These are phyloP conservation scores for Pestalotiopsis fici DNA, from an alignment of 2,329 filamentous ascomycete genomes.

Conservation along the genomic window DNA sequence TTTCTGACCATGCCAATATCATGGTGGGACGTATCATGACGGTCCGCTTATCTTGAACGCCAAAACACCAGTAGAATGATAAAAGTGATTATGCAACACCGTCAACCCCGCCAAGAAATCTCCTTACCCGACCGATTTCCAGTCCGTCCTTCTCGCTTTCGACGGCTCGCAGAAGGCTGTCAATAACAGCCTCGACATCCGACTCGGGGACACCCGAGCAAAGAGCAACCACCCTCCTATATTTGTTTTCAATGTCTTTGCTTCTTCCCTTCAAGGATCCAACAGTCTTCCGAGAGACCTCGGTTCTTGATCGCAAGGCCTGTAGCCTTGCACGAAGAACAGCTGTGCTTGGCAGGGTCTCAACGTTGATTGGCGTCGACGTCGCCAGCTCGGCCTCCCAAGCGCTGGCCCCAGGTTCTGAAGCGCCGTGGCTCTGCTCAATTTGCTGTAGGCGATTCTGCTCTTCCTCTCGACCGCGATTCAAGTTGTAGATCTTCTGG, in stretches of 20 bases:
- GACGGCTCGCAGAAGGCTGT: conserved; percentile 80
- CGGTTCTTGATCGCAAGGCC: conserved; percentile 71
- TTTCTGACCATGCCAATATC: neutral
- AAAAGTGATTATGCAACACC: conserved; percentile 47
- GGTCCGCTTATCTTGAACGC: neutral
- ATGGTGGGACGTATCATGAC: neutral
- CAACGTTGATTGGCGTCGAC: conserved; percentile 28
- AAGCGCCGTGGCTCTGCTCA: conserved; percentile 42
- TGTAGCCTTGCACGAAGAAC: conserved; percentile 68
- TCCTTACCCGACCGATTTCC: conserved; percentile 74
- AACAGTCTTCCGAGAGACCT: conserved; percentile 66
- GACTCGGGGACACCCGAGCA: conserved; percentile 80
- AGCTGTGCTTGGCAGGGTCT: conserved; percentile 57
- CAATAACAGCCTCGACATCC: conserved; percentile 79
- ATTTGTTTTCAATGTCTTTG: conserved; percentile 83
- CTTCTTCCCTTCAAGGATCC: conserved; percentile 75
- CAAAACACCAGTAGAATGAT: neutral
- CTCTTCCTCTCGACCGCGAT: conserved; percentile 72
- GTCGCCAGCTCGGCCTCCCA: conserved; percentile 54
- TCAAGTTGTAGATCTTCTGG: conserved; percentile 78
- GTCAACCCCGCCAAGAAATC: conserved; percentile 80
- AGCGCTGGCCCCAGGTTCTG: conserved; percentile 46
- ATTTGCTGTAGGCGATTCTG: conserved; percentile 53
- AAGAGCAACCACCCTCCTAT: conserved; percentile 82
- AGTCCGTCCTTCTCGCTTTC: conserved; percentile 81